Percentiles rank a stretch among this genome's conserved stretches.
Evolutionary conservation across 352 stramenopile genomes (phyloP).

Genomic region (Phytopythium boreale): DNA sequence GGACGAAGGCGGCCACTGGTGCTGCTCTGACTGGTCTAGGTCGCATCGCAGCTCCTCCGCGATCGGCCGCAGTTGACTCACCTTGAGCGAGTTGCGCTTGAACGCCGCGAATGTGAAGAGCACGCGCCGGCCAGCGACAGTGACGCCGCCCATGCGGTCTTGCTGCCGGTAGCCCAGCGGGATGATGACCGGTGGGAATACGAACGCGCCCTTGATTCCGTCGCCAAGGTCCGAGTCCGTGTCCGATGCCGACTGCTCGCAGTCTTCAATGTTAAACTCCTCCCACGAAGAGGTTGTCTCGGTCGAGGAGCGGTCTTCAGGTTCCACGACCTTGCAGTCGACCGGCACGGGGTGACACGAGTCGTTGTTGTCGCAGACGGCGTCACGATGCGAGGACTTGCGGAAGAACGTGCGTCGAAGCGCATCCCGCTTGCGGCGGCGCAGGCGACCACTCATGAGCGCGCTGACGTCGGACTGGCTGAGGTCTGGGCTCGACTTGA

Average conservation of each 20-base stretch:
- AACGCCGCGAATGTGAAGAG: constrained; percentile 60
- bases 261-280: constrained; percentile 2
- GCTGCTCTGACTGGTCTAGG: not conserved
- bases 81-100: constrained; percentile 46
- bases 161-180: constrained; percentile 45
- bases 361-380: constrained; percentile 18
- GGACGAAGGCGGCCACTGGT: not conserved
- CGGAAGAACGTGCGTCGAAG: constrained; percentile 4
- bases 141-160: constrained; percentile 48
- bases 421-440: constrained; percentile 2
- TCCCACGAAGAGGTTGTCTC: constrained; percentile 12
- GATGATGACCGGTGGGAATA: constrained; percentile 45
- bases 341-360: constrained; percentile 3
- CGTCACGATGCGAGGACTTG: constrained; percentile 12
- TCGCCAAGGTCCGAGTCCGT: constrained; percentile 15
- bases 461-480: constrained; percentile 9
- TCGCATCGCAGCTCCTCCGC: constrained; percentile 14
- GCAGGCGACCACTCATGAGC: not conserved
- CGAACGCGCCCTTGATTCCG: constrained; percentile 16
- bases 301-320: constrained; percentile 21
- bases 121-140: constrained; percentile 40
- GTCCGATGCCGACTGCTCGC: constrained; percentile 13
- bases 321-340: constrained; percentile 19
- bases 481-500: constrained; percentile 9
- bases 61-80: constrained; percentile 33